Evolutionary conservation across 2,329 filamentous ascomycete species (phyloP), one percentile per base, ranked within the genome.

Genomic region (Colletotrichum liriopes): DNA sequence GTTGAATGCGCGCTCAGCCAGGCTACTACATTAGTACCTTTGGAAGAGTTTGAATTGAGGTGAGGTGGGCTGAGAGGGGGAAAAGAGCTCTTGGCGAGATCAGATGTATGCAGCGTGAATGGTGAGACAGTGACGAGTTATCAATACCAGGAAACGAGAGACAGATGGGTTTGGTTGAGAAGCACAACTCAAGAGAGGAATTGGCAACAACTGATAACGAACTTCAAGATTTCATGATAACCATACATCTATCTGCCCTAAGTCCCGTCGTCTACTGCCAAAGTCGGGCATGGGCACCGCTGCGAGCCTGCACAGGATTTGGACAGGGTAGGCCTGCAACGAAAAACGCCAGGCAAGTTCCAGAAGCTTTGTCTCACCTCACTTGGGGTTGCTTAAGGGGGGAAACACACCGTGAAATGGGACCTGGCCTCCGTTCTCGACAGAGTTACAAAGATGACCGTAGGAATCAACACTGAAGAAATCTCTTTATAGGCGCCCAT

Each of bases 281-380:
- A 23, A 59, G 39, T 29, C 11, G 23, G 56, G 39, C 56, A 60
- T 45, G 39, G 56, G 7, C 39, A 23, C 39, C 58, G 11, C 39
- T 43, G 39, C 11, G 18, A 32, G 37, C 35, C 11, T 18, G 23
- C 16, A 45, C 29, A 16, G 56, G 23, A 60, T 11, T 20, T 56
- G 35, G 54, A 32, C 35, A 56, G 35, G 32, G n/a, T 41, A 58
- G 26, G 55, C 14, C n/a, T 58, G 37, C 20, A 41, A 23, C n/a
- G n/a, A 4, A 58, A 41, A 58, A 14, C 14, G 37, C n/a, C 37
- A 58, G 35, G n/a, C 55, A 58, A 41, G 14, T 58, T 55, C 51
- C 29, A 55, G 29, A 58, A 58, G 54, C n/a, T 16, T 41, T 39
- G 20, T 58, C 35, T 58, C n/a, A 18, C n/a, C n/a, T 16, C 54